Evolutionary conservation across 2,329 filamentous ascomycete genomes (phyloP), one percentile per base, ranked within the genome.

Genomic region (Ophiocordyceps australis): DNA sequence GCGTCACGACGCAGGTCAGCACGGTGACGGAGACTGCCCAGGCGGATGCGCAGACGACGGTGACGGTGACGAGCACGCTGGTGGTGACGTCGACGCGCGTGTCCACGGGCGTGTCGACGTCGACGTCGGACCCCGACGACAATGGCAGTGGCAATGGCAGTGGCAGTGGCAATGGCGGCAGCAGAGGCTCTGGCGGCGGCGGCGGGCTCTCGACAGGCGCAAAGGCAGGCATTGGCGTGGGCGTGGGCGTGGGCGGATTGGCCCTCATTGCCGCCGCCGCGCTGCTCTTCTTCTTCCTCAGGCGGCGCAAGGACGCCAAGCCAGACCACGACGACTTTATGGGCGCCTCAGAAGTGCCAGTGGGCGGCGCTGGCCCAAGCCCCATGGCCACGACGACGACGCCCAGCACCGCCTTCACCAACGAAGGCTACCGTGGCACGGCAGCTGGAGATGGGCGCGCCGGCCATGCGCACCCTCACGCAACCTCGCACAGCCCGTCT

Each of bases 151-250:
- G 12, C 30, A 30, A 32, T 28, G 28, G 23, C 29, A 20, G 27
- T 19, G 23, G 30, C 17, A 41, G 40, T 2, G 39, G 39, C 31
- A 27, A 26, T 12, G 30, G 24, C 23, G 33, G 25, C 30, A 32
- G 12, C 30, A 30, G 32, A 28, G 28, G 23, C 29, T 20, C 27
- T 19, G 23, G 30, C 17, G 27, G 27, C 20, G 34, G 31, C 31
- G 33, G 37, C 8, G 49, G 52, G 5, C 43, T 57, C 8, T 50
- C 48, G 2, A 52, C 45, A 6, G 54, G 52, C 16, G 54, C 52
- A 32, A 55, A 57, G 46, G 50, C 49, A 22, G 54, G 54, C 28
- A 57, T 57, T 20, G 54, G 54, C 27, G 47, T 46, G 14, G 54
- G 49, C 26, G 47, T 41, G 12, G 52, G 45, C 32, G 38, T 52